A percentile compares a stretch with the other conserved stretches of the same genome.
phyloP scores from a whole-genome alignment of 495 filamentous ascomycete genomes.

The Neurospora sp. region DNA sequence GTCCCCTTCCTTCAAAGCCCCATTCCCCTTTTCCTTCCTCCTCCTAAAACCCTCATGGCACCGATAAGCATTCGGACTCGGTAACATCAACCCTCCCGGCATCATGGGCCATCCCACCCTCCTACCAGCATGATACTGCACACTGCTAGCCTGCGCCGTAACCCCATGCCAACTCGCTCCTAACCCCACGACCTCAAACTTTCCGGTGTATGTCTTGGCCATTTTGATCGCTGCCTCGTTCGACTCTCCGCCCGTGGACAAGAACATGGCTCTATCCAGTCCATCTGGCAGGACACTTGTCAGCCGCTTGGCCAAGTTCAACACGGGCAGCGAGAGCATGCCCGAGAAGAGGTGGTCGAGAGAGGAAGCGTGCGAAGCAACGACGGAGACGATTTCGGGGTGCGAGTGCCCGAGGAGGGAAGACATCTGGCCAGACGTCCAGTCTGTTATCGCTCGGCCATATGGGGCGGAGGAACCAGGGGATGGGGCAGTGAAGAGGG shows the following conservation, averaged over 20 bases:
- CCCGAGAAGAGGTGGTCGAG: conserved; percentile 47
- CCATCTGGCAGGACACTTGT: conserved; percentile 33
- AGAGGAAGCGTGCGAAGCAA: conserved; percentile 28
- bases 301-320: conserved; percentile 36
- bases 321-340: conserved; percentile 44
- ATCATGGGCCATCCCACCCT: conserved; percentile 32
- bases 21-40: conserved; percentile 44
- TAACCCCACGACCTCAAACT: conserved; percentile 47
- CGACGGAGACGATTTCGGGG: conserved; percentile 43
- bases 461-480: neutral
- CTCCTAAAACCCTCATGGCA: conserved; percentile 33
- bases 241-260: conserved; percentile 45
- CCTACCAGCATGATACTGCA: conserved; percentile 39
- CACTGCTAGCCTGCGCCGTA: conserved; percentile 31
- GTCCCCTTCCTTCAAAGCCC: conserved; percentile 6
- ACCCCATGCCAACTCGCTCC: conserved; percentile 45
- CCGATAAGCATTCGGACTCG: conserved; percentile 44
- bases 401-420: conserved; percentile 48
- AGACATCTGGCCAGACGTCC: conserved; percentile 48
- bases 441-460: conserved; percentile 37
- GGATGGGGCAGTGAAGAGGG: conserved; percentile 13
- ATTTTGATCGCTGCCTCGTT: conserved; percentile 47
- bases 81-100: conserved; percentile 30
- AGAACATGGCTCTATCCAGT: conserved; percentile 44
- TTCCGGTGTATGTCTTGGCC: conserved; percentile 47